Conservation (phyloP, 768 basidiomycete genomes). For the Mycena leptocephala region DNA sequence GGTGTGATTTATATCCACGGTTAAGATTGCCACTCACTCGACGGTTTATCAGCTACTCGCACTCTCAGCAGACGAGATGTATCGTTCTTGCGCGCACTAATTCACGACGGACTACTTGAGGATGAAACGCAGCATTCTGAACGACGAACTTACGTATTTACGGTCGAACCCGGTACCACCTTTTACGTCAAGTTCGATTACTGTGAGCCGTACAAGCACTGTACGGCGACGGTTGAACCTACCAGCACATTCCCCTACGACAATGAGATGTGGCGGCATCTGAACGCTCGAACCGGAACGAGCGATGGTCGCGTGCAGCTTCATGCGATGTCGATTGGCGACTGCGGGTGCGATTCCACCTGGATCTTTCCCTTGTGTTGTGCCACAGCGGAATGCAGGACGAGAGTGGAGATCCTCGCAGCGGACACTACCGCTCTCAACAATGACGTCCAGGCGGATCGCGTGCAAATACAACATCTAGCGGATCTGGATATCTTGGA, state of each 20-base stretch:
- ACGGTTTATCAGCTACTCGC: background rate
- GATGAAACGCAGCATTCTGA: background rate
- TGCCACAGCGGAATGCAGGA: background rate
- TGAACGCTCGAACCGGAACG: background rate
- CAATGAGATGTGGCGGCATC: background rate
- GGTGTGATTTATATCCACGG: background rate
- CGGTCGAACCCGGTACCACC: background rate
- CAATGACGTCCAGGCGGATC: background rate
- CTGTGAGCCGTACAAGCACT: background rate
- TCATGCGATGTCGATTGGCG: background rate
- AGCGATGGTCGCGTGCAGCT: slow-evolving; percentile 5
- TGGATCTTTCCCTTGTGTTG: background rate
- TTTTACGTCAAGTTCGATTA: background rate
- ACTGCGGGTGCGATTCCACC: slow-evolving; percentile 2
- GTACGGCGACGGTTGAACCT: background rate
- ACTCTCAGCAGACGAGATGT: background rate
- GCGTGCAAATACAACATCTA: background rate
- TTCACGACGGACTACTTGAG: background rate
- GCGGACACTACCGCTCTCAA: background rate
- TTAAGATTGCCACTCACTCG: background rate
- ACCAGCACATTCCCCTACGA: background rate
- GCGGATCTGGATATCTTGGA: background rate
- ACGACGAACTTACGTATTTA: background rate
- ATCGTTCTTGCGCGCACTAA: background rate
- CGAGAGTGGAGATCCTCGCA: background rate